Evolutionary conservation across 768 basidiomycete species (phyloP), one percentile per base, ranked within the genome.

Genomic region (Sistotremastrum niveocremeum): DNA sequence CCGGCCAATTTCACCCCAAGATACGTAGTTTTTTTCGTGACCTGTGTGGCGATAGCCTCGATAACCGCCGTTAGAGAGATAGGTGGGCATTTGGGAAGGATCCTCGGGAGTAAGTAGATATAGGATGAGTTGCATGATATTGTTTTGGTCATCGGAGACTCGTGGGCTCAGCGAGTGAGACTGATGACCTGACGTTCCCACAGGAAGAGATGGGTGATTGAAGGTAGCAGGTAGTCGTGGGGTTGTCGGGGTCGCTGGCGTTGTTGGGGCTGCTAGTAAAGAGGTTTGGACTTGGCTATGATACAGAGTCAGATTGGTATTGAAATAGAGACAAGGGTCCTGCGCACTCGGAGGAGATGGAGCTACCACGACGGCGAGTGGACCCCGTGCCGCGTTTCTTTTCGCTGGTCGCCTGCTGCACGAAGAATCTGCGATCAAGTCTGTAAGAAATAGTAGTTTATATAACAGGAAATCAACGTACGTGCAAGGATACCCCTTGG

Each of bases 401-500:
- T 65, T 88, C 84, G 60, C 74, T 81, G 5, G 86, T 88, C 12
- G 81, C 82, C 62, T 87, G 84, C 57, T 88, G 86, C 30, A 87
- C 81, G 57, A 65, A 79, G 58, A 88, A 82, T 49, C 84, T 86
- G 57, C 2, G 34, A 41, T 39, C 31, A 12, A 30, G 9, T 12
- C 32, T 29, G 38, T 33, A 37, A 37, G 12, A 35, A 30, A 42
- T n/a, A 29, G 40, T 33, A 5, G 28, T 2, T 11, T 38, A 4
- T 10, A 33, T 7, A 12, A 30, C 6, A 53, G 45, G 37, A 44
- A 43, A 31, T 47, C 52, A 11, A 76, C 84, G 54, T 56, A 89
- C 87, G 88, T 90, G 86, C 88, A 93, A 39, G 85, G 81, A 57
- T 84, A 87, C 57, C 84, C 87, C 67, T 93, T 93, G 50, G 81